Percentiles rank a stretch among this genome's conserved stretches.
Evolutionary conservation across 2,329 filamentous ascomycete genomes (phyloP).

Genomic region (Aspergillus oerlinghausenensis): DNA sequence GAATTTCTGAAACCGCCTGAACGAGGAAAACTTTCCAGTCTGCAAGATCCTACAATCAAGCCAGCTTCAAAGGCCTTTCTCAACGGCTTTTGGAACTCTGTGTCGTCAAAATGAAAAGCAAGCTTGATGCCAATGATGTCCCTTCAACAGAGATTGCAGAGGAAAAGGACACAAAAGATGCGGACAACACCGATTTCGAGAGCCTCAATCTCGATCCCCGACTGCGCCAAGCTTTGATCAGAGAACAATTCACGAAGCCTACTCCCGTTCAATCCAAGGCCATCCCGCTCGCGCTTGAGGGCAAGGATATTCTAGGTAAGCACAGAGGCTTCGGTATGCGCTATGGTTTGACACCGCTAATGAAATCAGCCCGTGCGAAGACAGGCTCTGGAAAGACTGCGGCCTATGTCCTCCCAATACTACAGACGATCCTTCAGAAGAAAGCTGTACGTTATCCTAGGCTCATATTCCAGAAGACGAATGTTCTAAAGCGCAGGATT

Average conservation of each 20-base stretch:
- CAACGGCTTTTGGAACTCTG: neutral
- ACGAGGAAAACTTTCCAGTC: slow-evolving; percentile 25
- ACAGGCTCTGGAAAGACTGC: slow-evolving; percentile 97
- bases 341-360: slow-evolving; percentile 12
- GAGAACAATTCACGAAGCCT: slow-evolving; percentile 77
- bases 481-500: neutral
- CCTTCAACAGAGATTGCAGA: slow-evolving; percentile 34
- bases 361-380: slow-evolving; percentile 68
- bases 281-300: slow-evolving; percentile 81
- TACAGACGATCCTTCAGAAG: slow-evolving; percentile 75
- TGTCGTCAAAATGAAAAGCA: slow-evolving; percentile 43
- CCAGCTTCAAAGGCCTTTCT: slow-evolving; percentile 1
- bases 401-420: slow-evolving; percentile 86
- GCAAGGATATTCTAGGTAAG: slow-evolving; percentile 73
- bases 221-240: slow-evolving; percentile 77
- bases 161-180: slow-evolving; percentile 19
- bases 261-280: slow-evolving; percentile 85
- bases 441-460: slow-evolving; percentile 54
- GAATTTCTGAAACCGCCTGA: slow-evolving; percentile 16
- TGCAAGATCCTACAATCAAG: slow-evolving; percentile 1
- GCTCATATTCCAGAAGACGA: neutral
- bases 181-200: slow-evolving; percentile 59
- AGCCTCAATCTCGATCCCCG: slow-evolving; percentile 77
- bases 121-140: slow-evolving; percentile 46
- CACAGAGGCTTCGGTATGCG: neutral